Conservation (phyloP, 352 stramenopile genomes). For the Phytophthora hibernalis region DNA sequence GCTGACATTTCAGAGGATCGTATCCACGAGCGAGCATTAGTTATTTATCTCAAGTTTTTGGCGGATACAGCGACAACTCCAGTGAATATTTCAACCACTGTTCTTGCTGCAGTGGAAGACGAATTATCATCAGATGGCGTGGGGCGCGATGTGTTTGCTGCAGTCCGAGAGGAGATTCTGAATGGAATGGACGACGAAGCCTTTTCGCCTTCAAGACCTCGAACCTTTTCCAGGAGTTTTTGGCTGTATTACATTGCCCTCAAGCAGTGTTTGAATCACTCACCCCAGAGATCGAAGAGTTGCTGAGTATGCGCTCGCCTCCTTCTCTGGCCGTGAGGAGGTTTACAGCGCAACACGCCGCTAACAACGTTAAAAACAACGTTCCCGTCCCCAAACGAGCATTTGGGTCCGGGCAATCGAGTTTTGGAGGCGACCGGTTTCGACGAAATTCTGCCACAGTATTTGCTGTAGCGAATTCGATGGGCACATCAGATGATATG, state of each 20-base stretch:
- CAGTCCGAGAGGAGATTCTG: slow-evolving; percentile 57
- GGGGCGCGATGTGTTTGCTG: slow-evolving; percentile 50
- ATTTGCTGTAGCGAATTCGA: slow-evolving; percentile 36
- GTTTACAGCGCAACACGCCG: slow-evolving; percentile 19
- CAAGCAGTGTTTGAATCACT: slow-evolving; percentile 50
- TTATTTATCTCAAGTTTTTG: slow-evolving; percentile 73
- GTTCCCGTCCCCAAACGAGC: slow-evolving; percentile 29
- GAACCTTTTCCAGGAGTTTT: slow-evolving; percentile 54
- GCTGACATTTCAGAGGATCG: slow-evolving; percentile 56
- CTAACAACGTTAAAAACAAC: slow-evolving; percentile 9
- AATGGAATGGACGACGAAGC: slow-evolving; percentile 53
- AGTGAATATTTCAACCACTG: slow-evolving; percentile 40
- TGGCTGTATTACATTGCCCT: slow-evolving; percentile 53
- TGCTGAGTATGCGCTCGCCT: slow-evolving; percentile 49
- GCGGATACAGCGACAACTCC: slow-evolving; percentile 39
- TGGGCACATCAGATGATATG: slow-evolving; percentile 21
- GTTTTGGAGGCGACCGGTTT: slow-evolving; percentile 10
- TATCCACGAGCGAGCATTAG: slow-evolving; percentile 56
- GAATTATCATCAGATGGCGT: slow-evolving; percentile 51
- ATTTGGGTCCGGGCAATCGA: slow-evolving; percentile 17
- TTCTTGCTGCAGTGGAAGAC: slow-evolving; percentile 48
- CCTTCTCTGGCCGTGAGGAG: slow-evolving; percentile 16
- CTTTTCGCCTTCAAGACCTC: slow-evolving; percentile 61
- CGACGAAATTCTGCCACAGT: slow-evolving; percentile 33
- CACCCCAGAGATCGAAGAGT: slow-evolving; percentile 39